Percentiles rank a stretch among this genome's conserved stretches.
Evolutionary conservation across 2,329 filamentous ascomycete species (phyloP).

Genomic region (Cercospora zeae-maydis): DNA sequence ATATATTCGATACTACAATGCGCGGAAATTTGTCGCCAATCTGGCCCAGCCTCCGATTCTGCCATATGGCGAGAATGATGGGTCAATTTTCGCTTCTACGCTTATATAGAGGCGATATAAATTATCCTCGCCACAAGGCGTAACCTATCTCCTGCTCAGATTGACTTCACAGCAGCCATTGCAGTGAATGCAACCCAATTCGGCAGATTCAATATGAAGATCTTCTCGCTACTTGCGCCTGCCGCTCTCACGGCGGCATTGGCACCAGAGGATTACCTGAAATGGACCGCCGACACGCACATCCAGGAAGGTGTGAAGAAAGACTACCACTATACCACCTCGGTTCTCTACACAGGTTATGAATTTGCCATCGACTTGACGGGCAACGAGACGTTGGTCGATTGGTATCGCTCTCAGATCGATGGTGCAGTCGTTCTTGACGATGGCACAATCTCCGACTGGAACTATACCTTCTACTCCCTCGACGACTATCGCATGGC

Average conservation of each 20-base stretch:
- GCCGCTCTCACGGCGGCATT: slow-evolving; percentile 3
- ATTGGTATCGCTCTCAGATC: slow-evolving; percentile 24
- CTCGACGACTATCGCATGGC: slow-evolving; percentile 36
- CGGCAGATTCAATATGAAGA: slow-evolving; percentile 12
- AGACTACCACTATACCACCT: slow-evolving; percentile 21
- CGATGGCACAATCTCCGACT: slow-evolving; percentile 49
- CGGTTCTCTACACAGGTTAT: slow-evolving; percentile 22
- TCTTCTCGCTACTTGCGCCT: slow-evolving; percentile 2
- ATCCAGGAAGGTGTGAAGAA: slow-evolving; percentile 16
- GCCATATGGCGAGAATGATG: not conserved
- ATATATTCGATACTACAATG: slow-evolving; percentile 4
- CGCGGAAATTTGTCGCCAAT: not conserved
- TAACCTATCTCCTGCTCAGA: not conserved
- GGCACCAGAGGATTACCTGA: slow-evolving; percentile 19
- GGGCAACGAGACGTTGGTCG: slow-evolving; percentile 18
- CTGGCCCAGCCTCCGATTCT: not conserved
- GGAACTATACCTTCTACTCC: slow-evolving; percentile 48
- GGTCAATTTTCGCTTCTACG: not conserved
- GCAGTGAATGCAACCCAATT: not conserved
- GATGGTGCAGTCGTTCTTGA: slow-evolving; percentile 45
- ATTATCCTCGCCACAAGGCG: not conserved
- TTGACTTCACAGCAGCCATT: not conserved
- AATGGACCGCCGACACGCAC: slow-evolving; percentile 20
- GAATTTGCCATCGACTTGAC: slow-evolving; percentile 20
- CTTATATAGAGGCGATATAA: not conserved